These are phyloP conservation scores for Tricholomella constricta DNA, from an alignment of 768 basidiomycete genomes.

Conservation along the genomic window DNA sequence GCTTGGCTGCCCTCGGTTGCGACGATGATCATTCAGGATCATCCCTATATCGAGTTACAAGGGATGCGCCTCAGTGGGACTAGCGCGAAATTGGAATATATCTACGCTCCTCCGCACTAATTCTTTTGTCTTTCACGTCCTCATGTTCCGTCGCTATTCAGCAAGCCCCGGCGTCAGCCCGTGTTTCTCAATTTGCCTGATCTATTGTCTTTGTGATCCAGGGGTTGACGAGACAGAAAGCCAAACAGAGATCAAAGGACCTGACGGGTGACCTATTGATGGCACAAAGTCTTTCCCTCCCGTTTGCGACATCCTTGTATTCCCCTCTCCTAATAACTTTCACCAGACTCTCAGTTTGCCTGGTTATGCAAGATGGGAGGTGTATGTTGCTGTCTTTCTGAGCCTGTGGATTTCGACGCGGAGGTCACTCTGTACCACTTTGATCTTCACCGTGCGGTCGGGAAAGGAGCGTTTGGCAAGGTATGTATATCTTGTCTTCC, in stretches of 20 bases:
- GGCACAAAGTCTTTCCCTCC: constrained; percentile 19
- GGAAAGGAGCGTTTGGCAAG: constrained; percentile 98
- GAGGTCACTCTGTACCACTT: constrained; percentile 95
- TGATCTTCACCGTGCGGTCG: constrained; percentile 91
- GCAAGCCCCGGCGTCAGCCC: neutral
- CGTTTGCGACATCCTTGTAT: constrained; percentile 41
- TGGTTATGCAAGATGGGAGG: constrained; percentile 56
- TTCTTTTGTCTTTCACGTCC: constrained; percentile 22
- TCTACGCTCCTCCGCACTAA: neutral
- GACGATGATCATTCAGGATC: neutral
- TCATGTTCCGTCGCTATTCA: constrained; percentile 14
- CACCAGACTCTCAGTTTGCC: constrained; percentile 26
- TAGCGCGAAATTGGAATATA: constrained; percentile 4
- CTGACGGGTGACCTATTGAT: constrained; percentile 13
- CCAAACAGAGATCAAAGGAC: constrained; percentile 29
- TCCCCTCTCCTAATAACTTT: constrained; percentile 37
- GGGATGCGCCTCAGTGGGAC: neutral
- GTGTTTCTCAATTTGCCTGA: constrained; percentile 14
- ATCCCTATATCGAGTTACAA: neutral
- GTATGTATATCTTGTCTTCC: constrained; percentile 42
- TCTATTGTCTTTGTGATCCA: constrained; percentile 9
- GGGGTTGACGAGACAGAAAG: neutral
- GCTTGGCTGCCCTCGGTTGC: neutral
- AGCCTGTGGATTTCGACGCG: constrained; percentile 83
- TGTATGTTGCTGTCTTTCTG: constrained; percentile 56